A percentile compares a stretch with the other conserved stretches of the same genome.
These are phyloP conservation scores for Diophrys sp. DNA, from an alignment of 73 alveolate genomes.

Conservation along the genomic window DNA sequence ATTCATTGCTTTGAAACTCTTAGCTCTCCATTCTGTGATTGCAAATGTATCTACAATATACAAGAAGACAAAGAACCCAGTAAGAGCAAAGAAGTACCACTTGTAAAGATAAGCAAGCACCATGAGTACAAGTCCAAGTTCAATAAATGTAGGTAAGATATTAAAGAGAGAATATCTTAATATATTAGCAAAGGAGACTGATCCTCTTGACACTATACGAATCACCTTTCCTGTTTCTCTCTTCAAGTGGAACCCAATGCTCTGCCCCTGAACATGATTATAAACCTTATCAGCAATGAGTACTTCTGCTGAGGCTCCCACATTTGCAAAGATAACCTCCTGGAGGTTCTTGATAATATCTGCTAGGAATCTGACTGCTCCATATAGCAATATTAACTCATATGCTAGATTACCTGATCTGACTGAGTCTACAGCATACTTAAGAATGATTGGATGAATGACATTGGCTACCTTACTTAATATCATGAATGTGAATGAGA, in stretches of 20 bases:
- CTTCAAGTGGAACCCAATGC: conserved; percentile 28
- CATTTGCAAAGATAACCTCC: conserved; percentile 58
- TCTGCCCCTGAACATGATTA: conserved; percentile 25
- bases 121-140: conserved; percentile 16
- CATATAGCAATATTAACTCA: conserved; percentile 23
- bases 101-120: not conserved
- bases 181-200: conserved; percentile 37
- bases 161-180: conserved; percentile 22
- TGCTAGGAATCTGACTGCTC: conserved; percentile 29
- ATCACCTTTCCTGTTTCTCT: conserved; percentile 55
- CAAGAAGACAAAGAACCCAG: not conserved
- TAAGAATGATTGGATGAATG: conserved; percentile 47
- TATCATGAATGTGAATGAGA: conserved; percentile 27
- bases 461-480: conserved; percentile 36
- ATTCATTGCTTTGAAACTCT: conserved; percentile 19
- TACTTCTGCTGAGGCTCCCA: conserved; percentile 55
- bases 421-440: conserved; percentile 37
- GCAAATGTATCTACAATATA: conserved; percentile 37
- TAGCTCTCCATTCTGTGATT: conserved; percentile 50
- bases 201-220: conserved; percentile 41
- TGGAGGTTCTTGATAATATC: conserved; percentile 48
- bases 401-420: conserved; percentile 20
- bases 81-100: conserved; percentile 7
- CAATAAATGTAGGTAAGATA: conserved; percentile 24
- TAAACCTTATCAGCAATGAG: conserved; percentile 37